Evolutionary conservation across 1,284 basidiomycete species (phyloP).

Genomic region (Tilletia walkeri): DNA sequence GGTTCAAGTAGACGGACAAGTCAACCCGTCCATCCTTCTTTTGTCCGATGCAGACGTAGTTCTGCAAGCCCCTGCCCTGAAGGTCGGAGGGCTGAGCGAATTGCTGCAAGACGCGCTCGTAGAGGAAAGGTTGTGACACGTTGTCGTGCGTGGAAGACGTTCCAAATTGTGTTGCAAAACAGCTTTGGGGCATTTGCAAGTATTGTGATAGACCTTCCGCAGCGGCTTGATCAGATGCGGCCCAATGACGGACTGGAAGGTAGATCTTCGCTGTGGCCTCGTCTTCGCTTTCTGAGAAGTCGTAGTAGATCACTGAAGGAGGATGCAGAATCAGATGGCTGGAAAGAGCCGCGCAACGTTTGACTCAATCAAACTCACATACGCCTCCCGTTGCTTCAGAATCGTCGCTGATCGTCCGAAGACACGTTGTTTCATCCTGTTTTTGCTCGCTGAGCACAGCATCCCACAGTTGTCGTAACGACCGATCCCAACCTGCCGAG

Average conservation of each 20-base stretch:
- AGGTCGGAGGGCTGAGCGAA: background rate
- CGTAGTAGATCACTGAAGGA: background rate
- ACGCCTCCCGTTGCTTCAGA: too few relatives aligned
- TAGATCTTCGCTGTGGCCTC: slow-evolving; percentile 3
- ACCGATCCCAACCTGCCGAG: background rate
- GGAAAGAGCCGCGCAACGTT: too few relatives aligned
- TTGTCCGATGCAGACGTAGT: slow-evolving; percentile 17
- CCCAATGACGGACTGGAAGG: slow-evolving; percentile 2
- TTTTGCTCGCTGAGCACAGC: background rate
- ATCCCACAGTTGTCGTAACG: background rate
- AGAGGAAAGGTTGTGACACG: background rate
- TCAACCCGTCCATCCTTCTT: slow-evolving; percentile 18
- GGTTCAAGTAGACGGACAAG: slow-evolving; percentile 16
- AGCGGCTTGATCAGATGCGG: background rate
- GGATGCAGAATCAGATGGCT: too few relatives aligned
- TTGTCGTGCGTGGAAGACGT: too few relatives aligned
- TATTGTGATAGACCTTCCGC: too few relatives aligned
- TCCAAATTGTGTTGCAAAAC: too few relatives aligned
- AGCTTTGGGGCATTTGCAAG: too few relatives aligned
- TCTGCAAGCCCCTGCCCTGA: slow-evolving; percentile 10
- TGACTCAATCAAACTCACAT: too few relatives aligned
- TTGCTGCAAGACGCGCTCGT: background rate
- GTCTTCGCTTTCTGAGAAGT: background rate
- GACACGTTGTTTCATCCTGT: too few relatives aligned
- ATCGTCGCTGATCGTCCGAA: too few relatives aligned